A percentile compares a stretch with the other conserved stretches of the same genome.
phyloP scores from a whole-genome alignment of 2,329 filamentous ascomycete genomes.

The Hymenoscyphus repandus region DNA sequence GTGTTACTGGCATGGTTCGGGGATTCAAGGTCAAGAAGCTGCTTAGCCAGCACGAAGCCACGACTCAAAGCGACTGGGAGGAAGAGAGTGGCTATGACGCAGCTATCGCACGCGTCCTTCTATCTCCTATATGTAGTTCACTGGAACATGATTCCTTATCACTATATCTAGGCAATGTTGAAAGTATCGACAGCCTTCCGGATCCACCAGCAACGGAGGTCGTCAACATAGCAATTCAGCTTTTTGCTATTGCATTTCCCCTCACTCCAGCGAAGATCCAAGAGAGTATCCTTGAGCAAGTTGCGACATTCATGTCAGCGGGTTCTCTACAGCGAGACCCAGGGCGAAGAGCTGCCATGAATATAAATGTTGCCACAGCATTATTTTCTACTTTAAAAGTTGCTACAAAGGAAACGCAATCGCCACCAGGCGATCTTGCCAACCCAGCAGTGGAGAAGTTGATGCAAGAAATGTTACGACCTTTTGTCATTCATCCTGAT shows the following conservation, averaged over 20 bases:
- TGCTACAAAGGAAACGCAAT: slow-evolving; percentile 72
- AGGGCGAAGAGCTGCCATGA: slow-evolving; percentile 83
- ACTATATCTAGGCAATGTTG: slow-evolving; percentile 59
- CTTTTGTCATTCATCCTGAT: slow-evolving; percentile 77
- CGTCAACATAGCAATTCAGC: slow-evolving; percentile 86
- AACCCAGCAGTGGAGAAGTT: slow-evolving; percentile 75
- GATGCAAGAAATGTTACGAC: slow-evolving; percentile 66
- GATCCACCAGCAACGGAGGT: slow-evolving; percentile 89
- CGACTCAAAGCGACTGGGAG: slow-evolving; percentile 44
- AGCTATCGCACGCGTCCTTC: slow-evolving; percentile 54
- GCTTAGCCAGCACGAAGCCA: slow-evolving; percentile 61
- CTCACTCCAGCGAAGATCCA: slow-evolving; percentile 87
- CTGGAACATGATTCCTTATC: slow-evolving; percentile 85
- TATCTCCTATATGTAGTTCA: slow-evolving; percentile 73
- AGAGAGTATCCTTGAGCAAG: slow-evolving; percentile 91
- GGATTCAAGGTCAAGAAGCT: slow-evolving; percentile 69
- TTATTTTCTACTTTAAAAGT: slow-evolving; percentile 78
- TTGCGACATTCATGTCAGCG: slow-evolving; percentile 82
- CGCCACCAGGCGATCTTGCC: slow-evolving; percentile 66
- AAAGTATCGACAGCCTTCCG: slow-evolving; percentile 42
- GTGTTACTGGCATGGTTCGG: slow-evolving; percentile 77
- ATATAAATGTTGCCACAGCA: slow-evolving; percentile 81
- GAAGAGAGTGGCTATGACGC: slow-evolving; percentile 56
- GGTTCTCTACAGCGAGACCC: slow-evolving; percentile 76
- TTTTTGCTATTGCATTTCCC: slow-evolving; percentile 88